Conservation (phyloP, 148 eudicot genomes). For the Arctostaphylos glauca region DNA sequence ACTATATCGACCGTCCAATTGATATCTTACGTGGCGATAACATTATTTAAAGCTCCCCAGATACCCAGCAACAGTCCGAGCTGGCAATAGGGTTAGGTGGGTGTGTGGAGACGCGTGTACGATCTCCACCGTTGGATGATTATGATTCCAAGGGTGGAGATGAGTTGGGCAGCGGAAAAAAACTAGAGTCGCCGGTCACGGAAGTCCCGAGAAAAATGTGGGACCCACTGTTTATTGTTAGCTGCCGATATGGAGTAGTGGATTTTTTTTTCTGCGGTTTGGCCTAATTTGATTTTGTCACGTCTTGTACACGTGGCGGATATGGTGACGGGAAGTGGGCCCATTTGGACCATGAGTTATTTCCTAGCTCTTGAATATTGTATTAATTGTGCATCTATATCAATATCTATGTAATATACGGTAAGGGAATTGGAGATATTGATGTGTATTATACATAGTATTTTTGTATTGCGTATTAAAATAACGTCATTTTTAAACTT, state of each 20-base stretch:
- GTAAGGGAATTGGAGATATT: too few relatives aligned
- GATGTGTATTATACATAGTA: too few relatives aligned
- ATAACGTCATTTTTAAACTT: too few relatives aligned
- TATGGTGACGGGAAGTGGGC: neutral
- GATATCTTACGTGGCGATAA: constrained; percentile 31
- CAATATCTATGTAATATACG: too few relatives aligned
- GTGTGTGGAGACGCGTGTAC: constrained; percentile 5
- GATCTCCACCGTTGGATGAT: constrained; percentile 11
- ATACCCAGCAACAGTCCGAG: constrained; percentile 17
- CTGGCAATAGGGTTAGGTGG: constrained; percentile 25
- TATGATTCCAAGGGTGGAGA: constrained; percentile 15
- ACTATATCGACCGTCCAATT: constrained; percentile 25
- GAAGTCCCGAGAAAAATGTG: constrained; percentile 49
- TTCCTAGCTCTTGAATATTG: neutral
- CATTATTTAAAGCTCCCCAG: neutral
- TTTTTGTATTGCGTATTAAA: too few relatives aligned
- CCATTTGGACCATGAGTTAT: neutral
- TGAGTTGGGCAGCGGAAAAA: neutral
- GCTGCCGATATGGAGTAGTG: neutral
- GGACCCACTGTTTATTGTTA: constrained; percentile 21
- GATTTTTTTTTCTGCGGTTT: neutral
- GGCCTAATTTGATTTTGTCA: neutral
- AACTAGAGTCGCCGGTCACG: constrained; percentile 43
- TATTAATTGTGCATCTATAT: neutral
- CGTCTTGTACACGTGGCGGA: neutral